These are phyloP conservation scores for Microbotryum intermedium DNA, from an alignment of 1,284 basidiomycete genomes.

Conservation along the genomic window DNA sequence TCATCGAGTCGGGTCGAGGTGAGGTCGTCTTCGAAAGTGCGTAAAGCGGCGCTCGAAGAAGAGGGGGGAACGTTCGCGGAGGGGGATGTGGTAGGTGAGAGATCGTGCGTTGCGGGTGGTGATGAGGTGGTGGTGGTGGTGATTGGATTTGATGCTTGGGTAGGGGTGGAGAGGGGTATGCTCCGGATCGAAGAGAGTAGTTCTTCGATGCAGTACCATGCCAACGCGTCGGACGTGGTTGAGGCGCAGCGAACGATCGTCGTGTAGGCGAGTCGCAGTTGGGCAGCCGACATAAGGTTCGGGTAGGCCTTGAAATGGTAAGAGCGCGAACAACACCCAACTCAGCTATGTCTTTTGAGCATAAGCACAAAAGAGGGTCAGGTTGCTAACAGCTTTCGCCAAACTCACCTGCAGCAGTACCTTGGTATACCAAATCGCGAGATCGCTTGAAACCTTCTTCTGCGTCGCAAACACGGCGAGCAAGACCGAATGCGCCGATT, in stretches of 20 bases:
- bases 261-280: conserved; percentile 30
- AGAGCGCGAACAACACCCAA: too few relatives aligned
- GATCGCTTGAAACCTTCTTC: conserved; percentile 9
- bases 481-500: conserved; percentile 32
- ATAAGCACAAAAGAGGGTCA: too few relatives aligned
- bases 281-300: conserved; percentile 14
- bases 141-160: not conserved
- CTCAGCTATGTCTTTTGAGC: not conserved
- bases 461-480: conserved; percentile 26
- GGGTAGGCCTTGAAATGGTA: conserved; percentile 14
- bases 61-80: not conserved
- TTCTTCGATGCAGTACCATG: conserved; percentile 26
- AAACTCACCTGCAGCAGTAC: conserved; percentile 19
- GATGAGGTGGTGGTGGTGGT: not conserved
- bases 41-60: too few relatives aligned
- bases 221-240: conserved; percentile 16
- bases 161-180: conserved; percentile 1
- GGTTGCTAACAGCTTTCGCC: too few relatives aligned
- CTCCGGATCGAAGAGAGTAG: conserved; percentile 10
- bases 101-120: not conserved
- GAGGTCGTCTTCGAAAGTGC: too few relatives aligned
- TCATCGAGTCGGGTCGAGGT: conserved; percentile 2
- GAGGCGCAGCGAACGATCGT: conserved; percentile 22
- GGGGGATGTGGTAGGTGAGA: not conserved
- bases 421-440: conserved; percentile 26